Base-by-base conservation (phyloP, 176 grass and related monocot genomes). In the Pharus latifolius region DNA sequence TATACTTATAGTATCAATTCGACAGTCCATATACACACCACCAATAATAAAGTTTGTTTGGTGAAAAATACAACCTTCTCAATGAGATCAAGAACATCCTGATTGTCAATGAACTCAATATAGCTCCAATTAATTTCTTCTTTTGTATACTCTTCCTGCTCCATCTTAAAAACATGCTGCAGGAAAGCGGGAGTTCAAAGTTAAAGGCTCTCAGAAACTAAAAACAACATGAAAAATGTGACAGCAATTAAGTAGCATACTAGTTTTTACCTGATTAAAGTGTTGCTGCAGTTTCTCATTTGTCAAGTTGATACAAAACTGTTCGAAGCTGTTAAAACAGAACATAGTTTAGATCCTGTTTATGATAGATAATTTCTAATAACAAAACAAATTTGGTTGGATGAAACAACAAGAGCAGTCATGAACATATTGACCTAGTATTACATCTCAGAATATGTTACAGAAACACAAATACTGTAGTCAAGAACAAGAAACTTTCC, bases 81-180 rank as follows among this genome's bases (percentile, higher is more conserved):
- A 20, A 98, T 98, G 78, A 98, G 90, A 88, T 98, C 90, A 55
- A 98, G 95, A 73, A 93, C 47, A 76, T 98, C 95, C 77, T 93
- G 87, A 41, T 98, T 98, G 50, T 98, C 95, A 73, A 98, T 77
- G 54, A 93, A 98, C 64, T 98, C 95, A 74, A 98, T 98, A 71
- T 98, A 98, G 78, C 95, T 98, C 94, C 95, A 98, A 34, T 90
- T 62, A 68, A 98, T 98, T 85, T 98, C 89, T 87, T 98, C 95
- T 83, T 91, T 98, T 13, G 95, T 98, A 73, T 98, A 98, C 75
- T 98, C 95, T 78, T 98, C 95, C 77, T 98, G 90, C 65, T 98
- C 95, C 95, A 98, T 98, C 81, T 98, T 98, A 74, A 98, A 98
- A 58, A 98, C 95, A 78, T 98, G 95, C 95, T 98, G 95, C 68